Evolutionary conservation across 73 alveolate genomes (phyloP).

Genomic region (Paramecium bursaria): DNA sequence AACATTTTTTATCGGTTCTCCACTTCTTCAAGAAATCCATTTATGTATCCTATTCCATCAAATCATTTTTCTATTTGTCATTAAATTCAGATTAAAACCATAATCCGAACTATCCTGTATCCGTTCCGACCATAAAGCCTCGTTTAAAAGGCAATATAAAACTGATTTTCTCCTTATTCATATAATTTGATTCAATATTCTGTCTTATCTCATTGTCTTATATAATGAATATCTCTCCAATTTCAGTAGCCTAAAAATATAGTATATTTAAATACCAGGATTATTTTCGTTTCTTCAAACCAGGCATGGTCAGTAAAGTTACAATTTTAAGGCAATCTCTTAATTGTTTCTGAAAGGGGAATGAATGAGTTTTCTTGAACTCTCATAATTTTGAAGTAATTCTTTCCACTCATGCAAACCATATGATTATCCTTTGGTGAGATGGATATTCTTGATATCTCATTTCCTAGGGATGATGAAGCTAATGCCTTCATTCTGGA

Average conservation of each 20-base stretch:
- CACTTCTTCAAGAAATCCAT: conserved; percentile 63
- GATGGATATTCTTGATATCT: conserved; percentile 78
- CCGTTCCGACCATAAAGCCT: conserved; percentile 84
- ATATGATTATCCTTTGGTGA: conserved; percentile 86
- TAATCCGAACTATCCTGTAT: conserved; percentile 84
- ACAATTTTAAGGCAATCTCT: conserved; percentile 76
- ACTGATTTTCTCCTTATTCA: conserved; percentile 57
- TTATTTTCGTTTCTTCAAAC: conserved; percentile 85
- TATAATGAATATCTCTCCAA: conserved; percentile 83
- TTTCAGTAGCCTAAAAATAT: conserved; percentile 79
- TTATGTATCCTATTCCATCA: conserved; percentile 75
- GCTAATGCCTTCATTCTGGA: conserved; percentile 69
- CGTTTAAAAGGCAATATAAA: conserved; percentile 73
- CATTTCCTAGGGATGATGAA: conserved; percentile 61
- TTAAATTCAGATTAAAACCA: conserved; percentile 87
- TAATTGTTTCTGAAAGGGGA: conserved; percentile 78
- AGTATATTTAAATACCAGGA: too few relatives aligned
- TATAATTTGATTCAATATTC: conserved; percentile 78
- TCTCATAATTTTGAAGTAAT: conserved; percentile 83
- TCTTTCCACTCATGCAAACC: conserved; percentile 87
- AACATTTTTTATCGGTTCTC: conserved; percentile 67
- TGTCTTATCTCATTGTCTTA: conserved; percentile 79
- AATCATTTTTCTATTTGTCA: conserved; percentile 75
- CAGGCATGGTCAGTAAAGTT: conserved; percentile 88
- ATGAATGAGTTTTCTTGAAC: conserved; percentile 87